Percentiles rank a stretch among this genome's conserved stretches.
phyloP scores from a whole-genome alignment of 2,329 filamentous ascomycete genomes.

The Cladosporium sp. region DNA sequence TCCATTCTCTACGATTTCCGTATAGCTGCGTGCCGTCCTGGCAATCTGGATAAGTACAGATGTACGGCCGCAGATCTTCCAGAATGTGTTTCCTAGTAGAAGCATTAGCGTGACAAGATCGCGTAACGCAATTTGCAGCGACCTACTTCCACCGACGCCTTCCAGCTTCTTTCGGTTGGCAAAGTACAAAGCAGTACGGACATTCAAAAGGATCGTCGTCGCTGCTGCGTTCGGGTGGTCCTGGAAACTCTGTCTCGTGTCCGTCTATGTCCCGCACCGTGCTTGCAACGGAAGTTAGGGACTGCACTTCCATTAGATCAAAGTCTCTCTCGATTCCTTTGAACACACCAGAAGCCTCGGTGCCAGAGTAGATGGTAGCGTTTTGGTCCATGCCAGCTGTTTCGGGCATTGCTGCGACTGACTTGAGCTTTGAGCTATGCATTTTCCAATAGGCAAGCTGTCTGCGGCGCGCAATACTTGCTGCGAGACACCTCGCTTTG shows the following conservation, averaged over 20 bases:
- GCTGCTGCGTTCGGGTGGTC: not conserved
- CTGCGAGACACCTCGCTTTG: not conserved
- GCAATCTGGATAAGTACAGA: constrained; percentile 10
- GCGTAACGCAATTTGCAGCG: too few species aligned
- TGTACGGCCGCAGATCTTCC: constrained; percentile 9
- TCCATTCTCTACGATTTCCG: not conserved
- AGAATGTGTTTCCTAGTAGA: not conserved
- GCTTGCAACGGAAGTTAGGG: not conserved
- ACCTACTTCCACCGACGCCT: not conserved
- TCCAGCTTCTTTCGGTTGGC: not conserved
- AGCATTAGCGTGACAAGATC: not conserved
- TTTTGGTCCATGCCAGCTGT: not conserved
- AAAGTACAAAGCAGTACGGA: not conserved
- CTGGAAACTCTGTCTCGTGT: not conserved
- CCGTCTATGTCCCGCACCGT: not conserved
- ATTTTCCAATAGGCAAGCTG: constrained; percentile 9
- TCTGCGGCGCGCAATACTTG: not conserved
- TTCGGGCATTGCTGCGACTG: not conserved
- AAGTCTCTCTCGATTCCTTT: not conserved
- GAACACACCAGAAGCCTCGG: not conserved
- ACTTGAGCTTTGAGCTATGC: not conserved
- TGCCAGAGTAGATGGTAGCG: not conserved
- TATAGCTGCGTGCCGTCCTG: not conserved
- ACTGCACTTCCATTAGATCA: not conserved
- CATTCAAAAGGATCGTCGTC: not conserved